Evolutionary conservation across 1,284 basidiomycete genomes (phyloP).

Genomic region (Leccinum pallidistipes): DNA sequence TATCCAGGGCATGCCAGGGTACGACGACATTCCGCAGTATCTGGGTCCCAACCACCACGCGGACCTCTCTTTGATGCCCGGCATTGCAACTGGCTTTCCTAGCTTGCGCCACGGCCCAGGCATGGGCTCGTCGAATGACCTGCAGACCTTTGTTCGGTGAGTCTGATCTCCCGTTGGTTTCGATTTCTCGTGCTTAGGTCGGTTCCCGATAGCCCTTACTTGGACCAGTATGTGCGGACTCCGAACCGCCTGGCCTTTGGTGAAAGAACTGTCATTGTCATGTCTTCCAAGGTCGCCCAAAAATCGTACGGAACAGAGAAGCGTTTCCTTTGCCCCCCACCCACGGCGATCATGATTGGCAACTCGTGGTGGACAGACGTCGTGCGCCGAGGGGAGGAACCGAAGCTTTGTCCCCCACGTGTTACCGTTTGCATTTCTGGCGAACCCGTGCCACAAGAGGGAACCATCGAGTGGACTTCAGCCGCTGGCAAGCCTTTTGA

Average conservation of each 20-base stretch:
- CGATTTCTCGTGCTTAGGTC: constrained; percentile 16
- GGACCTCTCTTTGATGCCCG: constrained; percentile 58
- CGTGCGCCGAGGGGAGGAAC: constrained; percentile 67
- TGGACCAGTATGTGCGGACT: constrained; percentile 83
- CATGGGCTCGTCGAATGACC: constrained; percentile 63
- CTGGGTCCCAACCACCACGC: constrained; percentile 49
- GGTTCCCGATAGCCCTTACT: constrained; percentile 56
- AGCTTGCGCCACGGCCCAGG: constrained; percentile 61
- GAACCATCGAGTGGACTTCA: constrained; percentile 82
- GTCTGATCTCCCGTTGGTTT: constrained; percentile 20
- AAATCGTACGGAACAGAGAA: constrained; percentile 97
- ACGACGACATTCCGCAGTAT: constrained; percentile 59
- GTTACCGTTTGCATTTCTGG: constrained; percentile 92
- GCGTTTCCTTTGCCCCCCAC: constrained; percentile 95
- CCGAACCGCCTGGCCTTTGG: constrained; percentile 88
- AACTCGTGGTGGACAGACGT: constrained; percentile 92
- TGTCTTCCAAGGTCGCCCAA: constrained; percentile 96
- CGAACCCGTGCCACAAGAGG: constrained; percentile 81
- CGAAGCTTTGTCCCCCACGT: constrained; percentile 75
- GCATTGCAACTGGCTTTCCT: constrained; percentile 60
- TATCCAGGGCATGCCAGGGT: constrained; percentile 49
- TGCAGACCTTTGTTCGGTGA: constrained; percentile 79
- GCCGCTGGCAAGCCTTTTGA: constrained; percentile 82
- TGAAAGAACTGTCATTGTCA: constrained; percentile 91
- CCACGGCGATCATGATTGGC: constrained; percentile 92